Evolutionary conservation across 257 asterid species (phyloP).

Genomic region (Cruciata laevipes): DNA sequence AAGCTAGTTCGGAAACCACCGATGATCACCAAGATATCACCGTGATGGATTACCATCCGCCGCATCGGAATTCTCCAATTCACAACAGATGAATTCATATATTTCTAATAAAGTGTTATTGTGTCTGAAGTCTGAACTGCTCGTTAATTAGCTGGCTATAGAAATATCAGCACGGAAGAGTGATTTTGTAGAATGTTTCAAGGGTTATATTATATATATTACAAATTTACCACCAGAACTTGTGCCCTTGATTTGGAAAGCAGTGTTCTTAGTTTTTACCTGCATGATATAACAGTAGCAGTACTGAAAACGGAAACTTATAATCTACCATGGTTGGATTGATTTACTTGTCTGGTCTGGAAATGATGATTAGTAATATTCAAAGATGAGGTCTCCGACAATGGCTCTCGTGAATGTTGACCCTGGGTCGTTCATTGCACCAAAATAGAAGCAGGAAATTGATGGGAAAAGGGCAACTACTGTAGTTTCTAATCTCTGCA

Average conservation of each 20-base stretch:
- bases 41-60: slow-evolving; percentile 10
- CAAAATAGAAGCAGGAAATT: neutral
- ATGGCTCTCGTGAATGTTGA: neutral
- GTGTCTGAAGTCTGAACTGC: neutral
- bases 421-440: neutral
- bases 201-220: too few relatives aligned
- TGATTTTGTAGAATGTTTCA: neutral
- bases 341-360: neutral
- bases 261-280: neutral
- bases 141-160: neutral
- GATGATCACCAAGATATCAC: neutral
- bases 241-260: neutral
- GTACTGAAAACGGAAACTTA: neutral
- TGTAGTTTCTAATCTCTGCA: neutral
- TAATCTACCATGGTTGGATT: neutral
- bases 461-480: neutral
- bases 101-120: neutral
- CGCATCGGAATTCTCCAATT: slow-evolving; percentile 2
- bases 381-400: neutral
- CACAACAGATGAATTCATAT: slow-evolving; percentile 5
- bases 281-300: neutral
- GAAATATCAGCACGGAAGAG: neutral
- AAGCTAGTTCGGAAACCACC: neutral
- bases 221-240: too few relatives aligned
- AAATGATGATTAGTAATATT: neutral